Evolutionary conservation across 371 early-diverging fungal species (phyloP).

Genomic region (Funneliformis caledonium): DNA sequence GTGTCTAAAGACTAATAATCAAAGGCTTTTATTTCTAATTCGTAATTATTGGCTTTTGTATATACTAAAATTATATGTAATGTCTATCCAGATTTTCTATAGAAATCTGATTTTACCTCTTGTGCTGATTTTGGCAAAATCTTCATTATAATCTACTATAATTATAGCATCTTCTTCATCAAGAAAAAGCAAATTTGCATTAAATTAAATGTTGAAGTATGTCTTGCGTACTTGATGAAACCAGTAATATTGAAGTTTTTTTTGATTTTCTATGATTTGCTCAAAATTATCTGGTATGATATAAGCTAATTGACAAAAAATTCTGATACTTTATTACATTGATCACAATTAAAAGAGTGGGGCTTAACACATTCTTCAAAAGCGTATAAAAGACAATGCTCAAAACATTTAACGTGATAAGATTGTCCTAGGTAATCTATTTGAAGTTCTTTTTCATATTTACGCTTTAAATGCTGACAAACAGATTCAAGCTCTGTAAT

Average conservation of each 20-base stretch:
- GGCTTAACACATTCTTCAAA: neutral
- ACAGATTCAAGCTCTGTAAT: constrained; percentile 9
- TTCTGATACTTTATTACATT: constrained; percentile 16
- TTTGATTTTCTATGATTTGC: neutral
- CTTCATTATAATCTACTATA: constrained; percentile 5
- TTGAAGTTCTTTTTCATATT: constrained; percentile 18
- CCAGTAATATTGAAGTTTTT: constrained; percentile 7
- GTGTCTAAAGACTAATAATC: neutral
- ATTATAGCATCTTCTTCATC: neutral
- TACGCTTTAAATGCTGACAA: neutral
- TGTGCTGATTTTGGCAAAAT: neutral
- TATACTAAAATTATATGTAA: constrained; percentile 8
- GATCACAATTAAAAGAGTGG: neutral
- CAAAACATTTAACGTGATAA: constrained; percentile 5
- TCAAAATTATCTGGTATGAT: neutral
- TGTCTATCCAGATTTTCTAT: neutral
- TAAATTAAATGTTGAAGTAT: constrained; percentile 5
- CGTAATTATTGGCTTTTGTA: neutral
- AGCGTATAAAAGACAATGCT: constrained; percentile 11
- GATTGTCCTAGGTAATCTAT: neutral
- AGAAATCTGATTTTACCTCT: constrained; percentile 13
- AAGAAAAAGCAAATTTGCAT: neutral
- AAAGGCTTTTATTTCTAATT: neutral
- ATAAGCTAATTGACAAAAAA: neutral
- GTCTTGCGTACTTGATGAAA: neutral